Percentiles rank a stretch among this genome's conserved stretches.
Evolutionary conservation across 441 rosid genomes (phyloP).

Genomic region (Omphalea diandra): DNA sequence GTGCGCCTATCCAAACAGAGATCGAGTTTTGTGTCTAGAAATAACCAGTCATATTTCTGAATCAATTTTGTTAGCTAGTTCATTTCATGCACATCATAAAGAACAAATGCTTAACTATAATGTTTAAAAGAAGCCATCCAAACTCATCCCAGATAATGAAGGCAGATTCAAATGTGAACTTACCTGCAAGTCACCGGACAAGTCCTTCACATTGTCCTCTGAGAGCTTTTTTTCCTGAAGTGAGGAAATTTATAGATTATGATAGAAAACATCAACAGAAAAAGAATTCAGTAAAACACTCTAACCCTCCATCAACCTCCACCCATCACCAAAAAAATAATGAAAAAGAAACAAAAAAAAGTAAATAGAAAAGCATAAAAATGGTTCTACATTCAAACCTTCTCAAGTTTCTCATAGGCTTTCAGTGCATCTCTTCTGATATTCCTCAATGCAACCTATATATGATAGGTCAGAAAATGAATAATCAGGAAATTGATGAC

Average conservation of each 20-base stretch:
- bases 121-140: neutral
- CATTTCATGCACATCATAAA: neutral
- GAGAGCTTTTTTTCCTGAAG: slow-evolving; percentile 89
- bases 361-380: neutral
- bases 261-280: slow-evolving; percentile 6
- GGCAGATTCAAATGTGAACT: slow-evolving; percentile 11
- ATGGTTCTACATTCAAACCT: slow-evolving; percentile 39
- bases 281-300: neutral
- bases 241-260: slow-evolving; percentile 1
- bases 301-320: neutral
- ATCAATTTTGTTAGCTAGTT: neutral
- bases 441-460: slow-evolving; percentile 85
- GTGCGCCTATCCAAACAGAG: neutral
- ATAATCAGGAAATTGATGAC: neutral
- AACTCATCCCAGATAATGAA: neutral
- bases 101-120: neutral
- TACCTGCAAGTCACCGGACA: slow-evolving; percentile 88
- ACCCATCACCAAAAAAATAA: neutral
- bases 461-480: neutral
- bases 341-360: neutral
- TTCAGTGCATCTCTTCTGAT: slow-evolving; percentile 90
- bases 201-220: slow-evolving; percentile 91
- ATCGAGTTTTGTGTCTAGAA: too few relatives aligned
- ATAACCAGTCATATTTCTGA: neutral
- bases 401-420: slow-evolving; percentile 88